These are phyloP conservation scores for Fraxinus americana DNA, from an alignment of 257 asterid species.

Conservation along the genomic window DNA sequence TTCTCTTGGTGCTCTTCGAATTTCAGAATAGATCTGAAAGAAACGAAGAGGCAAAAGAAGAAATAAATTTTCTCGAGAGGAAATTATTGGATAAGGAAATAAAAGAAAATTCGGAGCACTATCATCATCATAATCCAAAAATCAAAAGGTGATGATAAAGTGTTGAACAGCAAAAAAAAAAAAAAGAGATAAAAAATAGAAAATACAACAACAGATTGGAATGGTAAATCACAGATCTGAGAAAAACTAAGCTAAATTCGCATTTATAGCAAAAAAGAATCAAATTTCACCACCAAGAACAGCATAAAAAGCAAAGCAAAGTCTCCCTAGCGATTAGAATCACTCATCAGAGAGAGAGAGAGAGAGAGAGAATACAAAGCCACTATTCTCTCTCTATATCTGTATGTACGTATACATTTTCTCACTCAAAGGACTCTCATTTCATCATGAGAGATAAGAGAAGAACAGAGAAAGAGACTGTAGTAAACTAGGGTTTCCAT, in stretches of 20 bases:
- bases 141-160: slow-evolving; percentile 20
- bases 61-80: neutral
- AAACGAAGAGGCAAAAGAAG: neutral
- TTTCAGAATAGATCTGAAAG: slow-evolving; percentile 36
- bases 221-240: neutral
- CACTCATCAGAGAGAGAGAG: slow-evolving; percentile 10
- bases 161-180: slow-evolving; percentile 5
- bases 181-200: neutral
- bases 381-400: slow-evolving; percentile 1
- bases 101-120: slow-evolving; percentile 6
- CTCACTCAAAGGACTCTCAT: slow-evolving; percentile 10
- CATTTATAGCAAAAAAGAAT: slow-evolving; percentile 5
- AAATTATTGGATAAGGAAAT: slow-evolving; percentile 1
- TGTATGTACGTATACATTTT: neutral
- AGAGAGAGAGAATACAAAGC: neutral
- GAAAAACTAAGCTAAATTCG: neutral
- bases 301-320: neutral
- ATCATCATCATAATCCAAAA: slow-evolving; percentile 20
- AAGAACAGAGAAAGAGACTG: neutral
- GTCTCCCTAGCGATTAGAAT: neutral
- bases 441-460: slow-evolving; percentile 5
- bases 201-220: neutral
- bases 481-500: slow-evolving; percentile 5
- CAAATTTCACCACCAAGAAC: neutral
- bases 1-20: slow-evolving; percentile 8